Conservation (phyloP, 345 rosid species). For the Dimocarpus longan region DNA sequence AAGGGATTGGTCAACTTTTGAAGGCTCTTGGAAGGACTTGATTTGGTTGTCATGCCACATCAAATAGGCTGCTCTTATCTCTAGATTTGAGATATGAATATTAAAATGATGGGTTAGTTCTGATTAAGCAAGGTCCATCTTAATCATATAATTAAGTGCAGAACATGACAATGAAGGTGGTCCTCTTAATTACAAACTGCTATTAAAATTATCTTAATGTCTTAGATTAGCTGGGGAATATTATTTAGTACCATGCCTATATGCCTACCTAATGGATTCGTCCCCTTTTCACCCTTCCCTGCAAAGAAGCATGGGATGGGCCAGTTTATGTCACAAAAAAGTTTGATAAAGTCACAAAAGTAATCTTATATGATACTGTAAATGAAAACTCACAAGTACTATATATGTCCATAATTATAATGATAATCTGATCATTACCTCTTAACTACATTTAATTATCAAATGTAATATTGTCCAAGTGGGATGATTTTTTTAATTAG, state of each 20-base stretch:
- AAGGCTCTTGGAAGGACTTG: background rate
- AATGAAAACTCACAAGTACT: background rate
- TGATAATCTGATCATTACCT: background rate
- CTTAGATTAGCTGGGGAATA: no score
- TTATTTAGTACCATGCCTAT: background rate
- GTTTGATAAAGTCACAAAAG: no score
- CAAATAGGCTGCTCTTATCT: background rate
- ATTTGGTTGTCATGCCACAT: background rate
- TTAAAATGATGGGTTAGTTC: background rate
- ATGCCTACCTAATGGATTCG: background rate
- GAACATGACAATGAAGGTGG: background rate
- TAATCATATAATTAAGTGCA: background rate
- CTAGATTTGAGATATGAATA: background rate
- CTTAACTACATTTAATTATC: background rate
- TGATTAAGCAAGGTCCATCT: background rate
- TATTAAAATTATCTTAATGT: no score
- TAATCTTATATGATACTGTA: background rate
- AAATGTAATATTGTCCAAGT: background rate
- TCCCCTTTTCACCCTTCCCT: background rate
- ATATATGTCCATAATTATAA: background rate
- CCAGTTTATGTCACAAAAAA: background rate
- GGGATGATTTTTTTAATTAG: background rate
- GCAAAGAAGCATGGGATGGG: constrained; percentile 5
- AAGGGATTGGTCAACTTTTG: background rate
- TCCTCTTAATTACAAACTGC: no score